Percentiles rank a stretch among this genome's conserved stretches.
Evolutionary conservation across 2,329 filamentous ascomycete genomes (phyloP).

Genomic region (Thelonectria blattea): DNA sequence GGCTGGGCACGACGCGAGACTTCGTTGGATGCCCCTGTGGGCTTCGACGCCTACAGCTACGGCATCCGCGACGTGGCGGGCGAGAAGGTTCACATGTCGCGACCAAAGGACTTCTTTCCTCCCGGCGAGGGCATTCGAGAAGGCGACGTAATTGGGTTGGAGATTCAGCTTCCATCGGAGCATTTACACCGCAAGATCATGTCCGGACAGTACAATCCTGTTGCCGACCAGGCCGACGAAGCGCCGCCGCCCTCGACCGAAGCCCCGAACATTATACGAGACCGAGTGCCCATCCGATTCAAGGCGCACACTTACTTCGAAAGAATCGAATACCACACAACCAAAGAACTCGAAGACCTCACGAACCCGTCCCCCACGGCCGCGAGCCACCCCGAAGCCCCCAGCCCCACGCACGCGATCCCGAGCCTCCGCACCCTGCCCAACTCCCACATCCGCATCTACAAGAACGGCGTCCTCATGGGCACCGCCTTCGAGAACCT

Average conservation of each 20-base stretch:
- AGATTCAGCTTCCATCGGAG: slow-evolving; percentile 88
- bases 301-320: slow-evolving; percentile 95
- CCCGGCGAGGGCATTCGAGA: slow-evolving; percentile 80
- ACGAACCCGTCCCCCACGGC: slow-evolving; percentile 70
- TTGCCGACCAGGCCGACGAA: slow-evolving; percentile 72
- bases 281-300: slow-evolving; percentile 92
- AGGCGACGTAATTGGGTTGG: slow-evolving; percentile 92
- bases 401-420: slow-evolving; percentile 73
- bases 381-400: slow-evolving; percentile 57
- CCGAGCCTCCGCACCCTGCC: slow-evolving; percentile 86
- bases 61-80: slow-evolving; percentile 88
- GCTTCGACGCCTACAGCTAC: slow-evolving; percentile 92
- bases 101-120: slow-evolving; percentile 88
- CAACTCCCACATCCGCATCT: slow-evolving; percentile 83
- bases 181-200: slow-evolving; percentile 87
- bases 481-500: slow-evolving; percentile 89
- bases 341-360: slow-evolving; percentile 85
- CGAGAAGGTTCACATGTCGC: slow-evolving; percentile 91
- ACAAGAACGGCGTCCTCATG: slow-evolving; percentile 88
- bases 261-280: slow-evolving; percentile 84
- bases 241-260: slow-evolving; percentile 60
- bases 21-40: slow-evolving; percentile 81
- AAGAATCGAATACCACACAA: slow-evolving; percentile 85
- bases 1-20: slow-evolving; percentile 86
- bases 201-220: slow-evolving; percentile 84